Evolutionary conservation across 331 rosid genomes (phyloP).

Genomic region (Erythrophleum ivorense): DNA sequence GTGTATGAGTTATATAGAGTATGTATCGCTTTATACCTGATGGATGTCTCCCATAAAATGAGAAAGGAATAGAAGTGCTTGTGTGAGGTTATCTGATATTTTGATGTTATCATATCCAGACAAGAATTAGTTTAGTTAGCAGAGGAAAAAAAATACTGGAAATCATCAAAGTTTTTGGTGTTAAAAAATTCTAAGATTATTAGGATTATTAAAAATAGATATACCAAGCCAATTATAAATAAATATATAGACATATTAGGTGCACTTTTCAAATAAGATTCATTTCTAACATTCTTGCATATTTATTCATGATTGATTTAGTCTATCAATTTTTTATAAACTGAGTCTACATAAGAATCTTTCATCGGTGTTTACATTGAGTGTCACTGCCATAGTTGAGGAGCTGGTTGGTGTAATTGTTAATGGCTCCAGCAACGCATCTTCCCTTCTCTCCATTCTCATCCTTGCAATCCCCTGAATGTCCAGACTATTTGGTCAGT

Average conservation of each 20-base stretch:
- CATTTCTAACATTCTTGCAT: too few relatives aligned
- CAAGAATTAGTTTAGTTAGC: conserved; percentile 23
- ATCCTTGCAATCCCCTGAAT: conserved; percentile 85
- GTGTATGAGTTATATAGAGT: too few relatives aligned
- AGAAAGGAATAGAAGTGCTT: conserved; percentile 75
- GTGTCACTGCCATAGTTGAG: conserved; percentile 38
- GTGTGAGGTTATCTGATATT: conserved; percentile 77
- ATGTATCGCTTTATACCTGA: conserved; percentile 44
- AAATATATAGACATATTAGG: too few relatives aligned
- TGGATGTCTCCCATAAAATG: conserved; percentile 90
- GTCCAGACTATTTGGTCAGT: conserved; percentile 18
- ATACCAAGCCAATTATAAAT: too few relatives aligned
- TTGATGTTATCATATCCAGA: conserved; percentile 4
- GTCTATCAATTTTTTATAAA: too few relatives aligned
- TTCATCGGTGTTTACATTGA: conserved; percentile 45
- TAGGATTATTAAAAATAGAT: too few relatives aligned
- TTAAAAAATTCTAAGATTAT: too few relatives aligned
- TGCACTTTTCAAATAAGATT: too few relatives aligned
- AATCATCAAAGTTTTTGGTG: not conserved
- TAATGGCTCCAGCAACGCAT: conserved; percentile 76
- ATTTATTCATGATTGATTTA: too few relatives aligned
- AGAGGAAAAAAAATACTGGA: not conserved
- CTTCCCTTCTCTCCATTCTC: conserved; percentile 58
- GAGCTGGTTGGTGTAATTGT: conserved; percentile 84
- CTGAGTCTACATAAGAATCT: too few relatives aligned